A percentile compares a stretch with the other conserved stretches of the same genome.
These are phyloP conservation scores for Pythium phragmiticola DNA, from an alignment of 352 stramenopile genomes.

Conservation along the genomic window DNA sequence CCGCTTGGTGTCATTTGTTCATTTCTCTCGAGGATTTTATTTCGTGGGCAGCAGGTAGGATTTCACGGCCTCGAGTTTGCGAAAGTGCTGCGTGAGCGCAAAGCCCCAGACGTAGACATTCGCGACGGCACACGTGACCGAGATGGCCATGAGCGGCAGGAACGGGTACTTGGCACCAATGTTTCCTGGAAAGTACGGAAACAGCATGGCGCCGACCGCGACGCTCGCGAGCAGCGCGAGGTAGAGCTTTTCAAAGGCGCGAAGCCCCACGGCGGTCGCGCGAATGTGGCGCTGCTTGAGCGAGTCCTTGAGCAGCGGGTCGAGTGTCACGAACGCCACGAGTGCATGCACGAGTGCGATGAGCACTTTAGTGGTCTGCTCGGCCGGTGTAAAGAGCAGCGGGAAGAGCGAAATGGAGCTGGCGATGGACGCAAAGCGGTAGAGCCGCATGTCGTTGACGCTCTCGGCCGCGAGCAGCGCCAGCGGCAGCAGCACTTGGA, in stretches of 20 bases:
- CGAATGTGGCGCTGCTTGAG: constrained; percentile 72
- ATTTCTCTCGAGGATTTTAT: neutral
- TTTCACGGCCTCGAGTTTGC: constrained; percentile 67
- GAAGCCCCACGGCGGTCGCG: constrained; percentile 54
- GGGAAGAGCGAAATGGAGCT: constrained; percentile 83
- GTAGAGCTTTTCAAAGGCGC: constrained; percentile 55
- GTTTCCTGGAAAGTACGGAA: constrained; percentile 48
- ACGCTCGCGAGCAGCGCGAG: constrained; percentile 39
- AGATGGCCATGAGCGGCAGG: constrained; percentile 80
- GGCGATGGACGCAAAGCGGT: constrained; percentile 66
- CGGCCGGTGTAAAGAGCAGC: constrained; percentile 78
- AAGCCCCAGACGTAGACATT: constrained; percentile 81
- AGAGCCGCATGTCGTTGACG: constrained; percentile 82
- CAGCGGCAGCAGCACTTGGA: constrained; percentile 83
- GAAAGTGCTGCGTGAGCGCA: constrained; percentile 56
- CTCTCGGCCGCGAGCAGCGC: constrained; percentile 71
- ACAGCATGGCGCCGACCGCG: constrained; percentile 38
- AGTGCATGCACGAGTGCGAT: constrained; percentile 60
- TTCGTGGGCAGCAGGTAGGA: constrained; percentile 46
- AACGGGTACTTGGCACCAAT: constrained; percentile 60
- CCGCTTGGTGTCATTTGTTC: neutral
- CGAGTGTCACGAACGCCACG: constrained; percentile 58
- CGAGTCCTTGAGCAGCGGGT: constrained; percentile 68
- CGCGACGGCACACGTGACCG: constrained; percentile 62
- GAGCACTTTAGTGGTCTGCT: constrained; percentile 76